Percentiles rank a stretch among this genome's conserved stretches.
phyloP scores from a whole-genome alignment of 2,329 filamentous ascomycete genomes.

The Clonostachys rhizophaga region DNA sequence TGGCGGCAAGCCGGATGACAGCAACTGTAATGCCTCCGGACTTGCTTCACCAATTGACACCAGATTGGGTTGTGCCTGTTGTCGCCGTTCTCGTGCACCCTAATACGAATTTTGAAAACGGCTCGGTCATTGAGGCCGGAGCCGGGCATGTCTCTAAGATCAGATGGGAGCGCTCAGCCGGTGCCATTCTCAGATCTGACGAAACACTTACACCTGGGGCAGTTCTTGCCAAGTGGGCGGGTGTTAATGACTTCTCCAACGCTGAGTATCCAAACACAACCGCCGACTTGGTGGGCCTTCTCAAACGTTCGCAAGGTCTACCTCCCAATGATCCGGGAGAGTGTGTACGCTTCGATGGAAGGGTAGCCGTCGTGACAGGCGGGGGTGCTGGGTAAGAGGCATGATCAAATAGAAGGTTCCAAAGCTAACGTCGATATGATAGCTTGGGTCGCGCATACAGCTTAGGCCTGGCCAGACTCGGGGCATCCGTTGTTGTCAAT shows the following conservation, averaged over 20 bases:
- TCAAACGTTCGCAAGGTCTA: conserved; percentile 79
- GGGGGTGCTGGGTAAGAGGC: conserved; percentile 62
- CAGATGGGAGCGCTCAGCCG: conserved; percentile 89
- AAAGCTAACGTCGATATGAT: too few relatives aligned
- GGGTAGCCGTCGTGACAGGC: conserved; percentile 57
- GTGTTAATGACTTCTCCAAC: conserved; percentile 77
- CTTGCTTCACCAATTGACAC: conserved; percentile 77
- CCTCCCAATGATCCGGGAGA: conserved; percentile 32
- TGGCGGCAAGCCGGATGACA: conserved; percentile 90
- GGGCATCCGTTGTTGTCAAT: conserved; percentile 87
- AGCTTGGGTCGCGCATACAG: conserved; percentile 83
- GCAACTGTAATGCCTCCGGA: conserved; percentile 93
- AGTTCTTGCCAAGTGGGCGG: conserved; percentile 83
- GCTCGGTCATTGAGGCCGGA: conserved; percentile 88
- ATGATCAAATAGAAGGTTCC: too few relatives aligned
- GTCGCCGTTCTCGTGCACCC: conserved; percentile 86
- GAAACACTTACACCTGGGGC: conserved; percentile 83
- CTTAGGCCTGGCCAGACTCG: conserved; percentile 79
- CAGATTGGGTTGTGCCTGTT: conserved; percentile 91
- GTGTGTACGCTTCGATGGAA: neutral
- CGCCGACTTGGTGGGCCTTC: conserved; percentile 81
- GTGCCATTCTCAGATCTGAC: conserved; percentile 86
- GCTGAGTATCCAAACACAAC: conserved; percentile 79
- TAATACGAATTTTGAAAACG: conserved; percentile 76
- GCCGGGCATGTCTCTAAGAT: conserved; percentile 90